Evolutionary conservation across 2,329 filamentous ascomycete genomes (phyloP).

Genomic region (Penicillium sp.): DNA sequence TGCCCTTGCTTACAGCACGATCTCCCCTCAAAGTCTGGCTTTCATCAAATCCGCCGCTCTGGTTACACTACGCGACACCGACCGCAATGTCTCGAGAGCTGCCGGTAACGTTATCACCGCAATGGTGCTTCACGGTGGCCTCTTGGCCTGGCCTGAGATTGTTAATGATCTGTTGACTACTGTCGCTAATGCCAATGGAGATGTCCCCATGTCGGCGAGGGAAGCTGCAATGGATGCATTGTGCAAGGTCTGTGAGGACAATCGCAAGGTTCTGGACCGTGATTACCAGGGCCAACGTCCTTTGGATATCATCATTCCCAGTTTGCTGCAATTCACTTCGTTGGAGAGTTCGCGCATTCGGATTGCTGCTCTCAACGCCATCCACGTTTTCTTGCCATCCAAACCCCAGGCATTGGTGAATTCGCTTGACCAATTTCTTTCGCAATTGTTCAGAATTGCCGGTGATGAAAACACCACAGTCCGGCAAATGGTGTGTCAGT

Average conservation of each 20-base stretch:
- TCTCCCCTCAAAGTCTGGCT: conserved; percentile 62
- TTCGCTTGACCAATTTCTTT: conserved; percentile 70
- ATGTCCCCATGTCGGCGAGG: conserved; percentile 62
- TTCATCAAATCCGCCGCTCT: conserved; percentile 75
- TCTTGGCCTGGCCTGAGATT: conserved; percentile 84
- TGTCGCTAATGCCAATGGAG: conserved; percentile 63
- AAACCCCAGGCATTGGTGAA: conserved; percentile 73
- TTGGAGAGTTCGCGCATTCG: conserved; percentile 69
- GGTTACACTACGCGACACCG: conserved; percentile 69
- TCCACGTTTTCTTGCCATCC: conserved; percentile 84
- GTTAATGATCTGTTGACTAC: conserved; percentile 72
- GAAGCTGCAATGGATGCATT: conserved; percentile 91
- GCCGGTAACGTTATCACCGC: conserved; percentile 92
- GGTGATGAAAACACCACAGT: conserved; percentile 71
- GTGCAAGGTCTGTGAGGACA: conserved; percentile 94
- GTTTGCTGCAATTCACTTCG: conserved; percentile 76
- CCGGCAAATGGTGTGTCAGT: conserved; percentile 81
- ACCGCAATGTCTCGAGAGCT: conserved; percentile 73
- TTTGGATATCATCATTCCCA: conserved; percentile 77
- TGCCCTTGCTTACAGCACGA: conserved; percentile 62
- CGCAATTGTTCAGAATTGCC: conserved; percentile 72
- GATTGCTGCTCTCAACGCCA: conserved; percentile 66
- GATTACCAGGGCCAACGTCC: conserved; percentile 84
- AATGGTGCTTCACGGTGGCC: conserved; percentile 70
- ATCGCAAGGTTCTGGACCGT: conserved; percentile 72